A percentile compares a stretch with the other conserved stretches of the same genome.
phyloP scores from a whole-genome alignment of 1,284 basidiomycete species.

The Malassezia equina region DNA sequence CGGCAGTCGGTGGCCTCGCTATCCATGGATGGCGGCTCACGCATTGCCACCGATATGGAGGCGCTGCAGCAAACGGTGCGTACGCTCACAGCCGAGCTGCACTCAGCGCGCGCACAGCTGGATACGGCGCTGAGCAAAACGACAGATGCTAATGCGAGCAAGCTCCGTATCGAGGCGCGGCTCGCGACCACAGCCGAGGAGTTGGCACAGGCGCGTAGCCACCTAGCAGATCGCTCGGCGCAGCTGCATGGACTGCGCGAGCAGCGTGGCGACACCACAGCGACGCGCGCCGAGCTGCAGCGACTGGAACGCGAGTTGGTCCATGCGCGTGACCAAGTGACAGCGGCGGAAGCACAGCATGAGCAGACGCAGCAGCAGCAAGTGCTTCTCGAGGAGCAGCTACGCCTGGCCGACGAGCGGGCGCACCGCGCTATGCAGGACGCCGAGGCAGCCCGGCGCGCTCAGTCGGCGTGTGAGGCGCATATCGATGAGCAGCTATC shows the following conservation, averaged over 20 bases:
- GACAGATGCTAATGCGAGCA: background rate
- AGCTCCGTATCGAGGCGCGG: slow-evolving; percentile 11
- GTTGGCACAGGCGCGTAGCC: background rate
- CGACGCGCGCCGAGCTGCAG: background rate
- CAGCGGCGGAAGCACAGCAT: background rate
- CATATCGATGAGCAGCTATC: slow-evolving; percentile 13
- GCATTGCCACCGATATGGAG: background rate
- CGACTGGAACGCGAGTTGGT: background rate
- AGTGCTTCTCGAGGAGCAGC: slow-evolving; percentile 6
- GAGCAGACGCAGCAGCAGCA: slow-evolving; percentile 9
- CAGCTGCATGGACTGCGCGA: background rate
- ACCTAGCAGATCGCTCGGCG: background rate
- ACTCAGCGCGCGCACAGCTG: slow-evolving; percentile 4
- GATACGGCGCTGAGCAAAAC: background rate
- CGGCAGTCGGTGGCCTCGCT: background rate
- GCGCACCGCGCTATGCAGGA: background rate
- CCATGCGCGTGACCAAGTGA: background rate
- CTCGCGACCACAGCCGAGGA: slow-evolving; percentile 1
- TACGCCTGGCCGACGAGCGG: background rate
- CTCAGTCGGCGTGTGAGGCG: slow-evolving; percentile 7
- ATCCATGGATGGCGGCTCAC: slow-evolving; percentile 2
- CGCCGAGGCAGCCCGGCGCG: background rate
- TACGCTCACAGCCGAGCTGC: slow-evolving; percentile 7
- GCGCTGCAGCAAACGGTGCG: slow-evolving; percentile 7
- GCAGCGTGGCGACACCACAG: background rate